phyloP scores from a whole-genome alignment of 495 filamentous ascomycete species.

The Xylaria nigripes region DNA sequence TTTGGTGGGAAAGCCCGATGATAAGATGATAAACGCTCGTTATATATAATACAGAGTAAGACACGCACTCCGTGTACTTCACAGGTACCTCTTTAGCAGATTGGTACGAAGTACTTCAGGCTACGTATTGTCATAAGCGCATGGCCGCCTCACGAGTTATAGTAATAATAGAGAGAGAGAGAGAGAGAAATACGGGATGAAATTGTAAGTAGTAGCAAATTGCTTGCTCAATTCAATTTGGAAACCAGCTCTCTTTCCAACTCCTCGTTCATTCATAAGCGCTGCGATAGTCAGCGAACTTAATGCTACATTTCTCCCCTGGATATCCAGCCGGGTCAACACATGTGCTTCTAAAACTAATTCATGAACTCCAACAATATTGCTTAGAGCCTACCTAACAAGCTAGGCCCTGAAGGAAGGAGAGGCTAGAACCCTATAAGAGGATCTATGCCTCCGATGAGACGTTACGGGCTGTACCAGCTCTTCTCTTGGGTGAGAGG shows the following conservation, averaged over 20 bases:
- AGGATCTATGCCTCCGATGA: background rate
- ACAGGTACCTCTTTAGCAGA: no score
- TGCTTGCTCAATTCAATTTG: background rate
- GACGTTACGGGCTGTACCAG: background rate
- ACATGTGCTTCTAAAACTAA: background rate
- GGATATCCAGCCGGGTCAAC: background rate
- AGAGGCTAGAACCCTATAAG: background rate
- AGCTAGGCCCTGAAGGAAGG: background rate
- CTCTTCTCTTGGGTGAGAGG: background rate
- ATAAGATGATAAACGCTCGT: no score
- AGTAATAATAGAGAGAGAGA: no score
- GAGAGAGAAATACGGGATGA: no score
- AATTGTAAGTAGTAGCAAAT: background rate
- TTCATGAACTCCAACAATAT: background rate
- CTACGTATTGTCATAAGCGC: background rate
- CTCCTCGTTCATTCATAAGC: constrained; percentile 8
- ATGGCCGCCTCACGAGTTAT: background rate
- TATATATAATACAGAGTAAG: no score
- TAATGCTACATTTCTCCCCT: background rate
- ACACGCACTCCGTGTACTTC: no score
- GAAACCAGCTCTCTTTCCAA: background rate
- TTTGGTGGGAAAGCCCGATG: no score
- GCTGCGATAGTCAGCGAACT: constrained; percentile 2
- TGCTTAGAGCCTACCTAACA: no score
- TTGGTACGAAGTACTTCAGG: background rate